Evolutionary conservation across 352 stramenopile species (phyloP).

Genomic region (Globisporangium megalacanthum): DNA sequence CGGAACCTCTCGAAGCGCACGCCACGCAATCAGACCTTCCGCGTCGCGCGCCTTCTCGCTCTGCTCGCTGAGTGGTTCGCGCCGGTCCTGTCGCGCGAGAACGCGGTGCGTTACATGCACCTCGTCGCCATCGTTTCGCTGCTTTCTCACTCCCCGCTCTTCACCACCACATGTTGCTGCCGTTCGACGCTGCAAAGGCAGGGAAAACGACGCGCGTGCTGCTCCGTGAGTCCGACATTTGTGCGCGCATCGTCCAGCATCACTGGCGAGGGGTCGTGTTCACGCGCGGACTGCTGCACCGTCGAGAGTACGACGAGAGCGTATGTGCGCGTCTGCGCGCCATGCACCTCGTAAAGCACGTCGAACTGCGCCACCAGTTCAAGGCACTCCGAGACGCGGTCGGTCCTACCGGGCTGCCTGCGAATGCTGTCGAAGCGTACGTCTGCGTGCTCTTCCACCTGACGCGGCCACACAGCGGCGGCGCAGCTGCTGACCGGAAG

Average conservation of each 20-base stretch:
- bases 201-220: conserved; percentile 46
- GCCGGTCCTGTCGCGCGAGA: conserved; percentile 51
- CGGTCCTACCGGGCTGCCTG: conserved; percentile 28
- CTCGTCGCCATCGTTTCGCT: background rate
- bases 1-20: conserved; percentile 50
- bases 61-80: conserved; percentile 61
- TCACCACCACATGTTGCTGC: background rate
- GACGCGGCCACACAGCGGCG: conserved; percentile 11
- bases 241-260: conserved; percentile 70
- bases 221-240: conserved; percentile 57
- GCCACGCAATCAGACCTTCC: conserved; percentile 48
- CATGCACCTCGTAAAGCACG: conserved; percentile 71
- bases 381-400: conserved; percentile 49
- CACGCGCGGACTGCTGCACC: conserved; percentile 31
- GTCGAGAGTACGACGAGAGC: conserved; percentile 40
- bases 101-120: conserved; percentile 23
- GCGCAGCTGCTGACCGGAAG: conserved; percentile 37
- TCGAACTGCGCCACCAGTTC: conserved; percentile 68
- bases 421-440: conserved; percentile 43
- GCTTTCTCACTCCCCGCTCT: background rate
- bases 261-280: conserved; percentile 64
- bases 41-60: conserved; percentile 43
- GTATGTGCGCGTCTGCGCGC: conserved; percentile 50
- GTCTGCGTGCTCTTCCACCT: conserved; percentile 59
- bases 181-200: conserved; percentile 2